These are phyloP conservation scores for Tuber brumale DNA, from an alignment of 495 filamentous ascomycete genomes.

Conservation along the genomic window DNA sequence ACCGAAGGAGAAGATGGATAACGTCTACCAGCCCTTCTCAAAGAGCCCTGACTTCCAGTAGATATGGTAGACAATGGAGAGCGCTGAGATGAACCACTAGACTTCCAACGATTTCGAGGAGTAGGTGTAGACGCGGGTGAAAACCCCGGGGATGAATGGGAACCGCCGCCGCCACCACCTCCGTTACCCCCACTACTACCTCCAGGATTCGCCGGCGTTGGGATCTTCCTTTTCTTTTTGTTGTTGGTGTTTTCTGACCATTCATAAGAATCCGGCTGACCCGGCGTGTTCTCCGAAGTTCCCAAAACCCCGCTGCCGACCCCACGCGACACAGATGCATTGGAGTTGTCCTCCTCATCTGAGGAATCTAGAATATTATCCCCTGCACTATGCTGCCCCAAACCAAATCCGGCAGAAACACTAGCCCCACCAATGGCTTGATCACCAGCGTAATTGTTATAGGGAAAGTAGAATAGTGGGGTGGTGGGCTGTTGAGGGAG, in stretches of 20 bases:
- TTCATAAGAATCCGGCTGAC: slow-evolving; percentile 76
- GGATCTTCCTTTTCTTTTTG: slow-evolving; percentile 99
- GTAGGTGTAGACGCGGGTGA: slow-evolving; percentile 36
- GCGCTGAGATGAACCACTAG: slow-evolving; percentile 35
- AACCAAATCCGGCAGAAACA: slow-evolving; percentile 37
- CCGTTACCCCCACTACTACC: slow-evolving; percentile 45
- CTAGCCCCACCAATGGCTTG: slow-evolving; percentile 27
- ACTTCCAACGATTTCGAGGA: slow-evolving; percentile 40
- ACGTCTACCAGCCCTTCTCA: slow-evolving; percentile 32
- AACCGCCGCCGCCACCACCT: slow-evolving; percentile 47
- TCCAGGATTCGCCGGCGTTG: slow-evolving; percentile 57
- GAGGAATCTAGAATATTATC: slow-evolving; percentile 35
- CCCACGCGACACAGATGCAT: slow-evolving; percentile 39
- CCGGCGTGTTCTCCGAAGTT: slow-evolving; percentile 32
- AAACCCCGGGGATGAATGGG: slow-evolving; percentile 41
- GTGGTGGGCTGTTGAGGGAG: slow-evolving; percentile 59
- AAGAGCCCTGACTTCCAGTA: slow-evolving; percentile 32
- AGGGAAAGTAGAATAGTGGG: slow-evolving; percentile 71
- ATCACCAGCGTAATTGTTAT: slow-evolving; percentile 45
- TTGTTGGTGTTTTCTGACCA: slow-evolving; percentile 98
- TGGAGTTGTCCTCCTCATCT: slow-evolving; percentile 39
- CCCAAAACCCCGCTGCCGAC: slow-evolving; percentile 35
- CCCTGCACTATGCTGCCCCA: slow-evolving; percentile 32
- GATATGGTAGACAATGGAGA: slow-evolving; percentile 37
- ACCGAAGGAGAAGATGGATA: slow-evolving; percentile 36